These are phyloP conservation scores for Dujonia santamariae DNA, from an alignment of 1,139 yeast species.

Conservation along the genomic window DNA sequence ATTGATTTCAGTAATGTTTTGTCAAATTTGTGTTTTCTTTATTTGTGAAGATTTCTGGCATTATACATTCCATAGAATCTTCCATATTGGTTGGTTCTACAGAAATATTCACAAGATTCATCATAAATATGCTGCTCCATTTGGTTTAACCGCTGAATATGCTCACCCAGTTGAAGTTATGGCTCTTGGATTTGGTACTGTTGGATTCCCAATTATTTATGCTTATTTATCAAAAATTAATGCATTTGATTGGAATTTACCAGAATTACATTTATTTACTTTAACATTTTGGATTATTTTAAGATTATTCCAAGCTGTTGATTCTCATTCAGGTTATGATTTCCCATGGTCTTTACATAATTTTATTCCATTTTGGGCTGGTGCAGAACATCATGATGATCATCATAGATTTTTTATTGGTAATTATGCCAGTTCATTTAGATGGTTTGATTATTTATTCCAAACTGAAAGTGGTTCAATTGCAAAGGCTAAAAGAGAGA, in stretches of 20 bases:
- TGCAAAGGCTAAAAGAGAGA: slow-evolving; percentile 39
- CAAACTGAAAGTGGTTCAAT: slow-evolving; percentile 45
- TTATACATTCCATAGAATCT: slow-evolving; percentile 45
- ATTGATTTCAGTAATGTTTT: slow-evolving; percentile 20
- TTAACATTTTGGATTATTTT: slow-evolving; percentile 41
- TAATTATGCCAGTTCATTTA: slow-evolving; percentile 42
- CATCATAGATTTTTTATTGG: slow-evolving; percentile 49
- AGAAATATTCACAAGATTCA: slow-evolving; percentile 49
- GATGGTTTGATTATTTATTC: slow-evolving; percentile 46
- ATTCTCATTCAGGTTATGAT: slow-evolving; percentile 48
- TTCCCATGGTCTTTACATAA: slow-evolving; percentile 49
- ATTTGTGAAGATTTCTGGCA: slow-evolving; percentile 49
- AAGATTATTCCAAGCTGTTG: slow-evolving; percentile 47
- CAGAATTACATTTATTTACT: slow-evolving; percentile 39
- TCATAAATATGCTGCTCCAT: slow-evolving; percentile 49
- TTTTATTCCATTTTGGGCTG: slow-evolving; percentile 49
- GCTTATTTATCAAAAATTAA: slow-evolving; percentile 27
- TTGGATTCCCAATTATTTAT: slow-evolving; percentile 45
- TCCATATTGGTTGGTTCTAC: slow-evolving; percentile 46
- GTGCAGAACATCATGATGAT: slow-evolving; percentile 49
- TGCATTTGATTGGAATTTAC: slow-evolving; percentile 4
- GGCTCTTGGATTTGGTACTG: slow-evolving; percentile 45
- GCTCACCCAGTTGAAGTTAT: slow-evolving; percentile 49
- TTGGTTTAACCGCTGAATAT: slow-evolving; percentile 48
- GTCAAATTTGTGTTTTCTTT: slow-evolving; percentile 38